Conservation (phyloP, 345 rosid species). For the Heritiera littoralis region DNA sequence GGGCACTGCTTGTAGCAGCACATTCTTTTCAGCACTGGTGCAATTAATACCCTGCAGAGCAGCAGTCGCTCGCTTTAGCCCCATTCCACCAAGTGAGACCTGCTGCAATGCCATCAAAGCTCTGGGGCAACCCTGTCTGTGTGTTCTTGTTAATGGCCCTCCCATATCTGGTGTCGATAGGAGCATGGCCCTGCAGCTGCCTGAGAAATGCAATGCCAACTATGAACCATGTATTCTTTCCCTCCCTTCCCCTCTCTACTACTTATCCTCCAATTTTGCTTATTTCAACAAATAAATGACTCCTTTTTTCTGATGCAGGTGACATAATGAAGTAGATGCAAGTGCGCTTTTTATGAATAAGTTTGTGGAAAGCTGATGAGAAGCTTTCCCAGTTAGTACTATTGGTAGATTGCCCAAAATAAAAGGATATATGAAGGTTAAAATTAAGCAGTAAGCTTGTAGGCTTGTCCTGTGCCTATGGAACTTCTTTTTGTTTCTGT, state of each 20-base stretch:
- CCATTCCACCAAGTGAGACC: conserved; percentile 63
- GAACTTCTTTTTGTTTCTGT: neutral
- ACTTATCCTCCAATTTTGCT: no score
- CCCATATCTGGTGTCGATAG: conserved; percentile 56
- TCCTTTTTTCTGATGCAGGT: no score
- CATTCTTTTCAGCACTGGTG: conserved; percentile 76
- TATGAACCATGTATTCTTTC: no score
- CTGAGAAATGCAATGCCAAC: conserved; percentile 75
- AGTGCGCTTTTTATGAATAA: conserved; percentile 17
- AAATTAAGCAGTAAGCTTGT: neutral
- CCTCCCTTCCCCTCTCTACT: no score
- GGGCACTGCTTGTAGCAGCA: conserved; percentile 59
- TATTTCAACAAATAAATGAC: no score
- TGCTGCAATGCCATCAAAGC: conserved; percentile 79
- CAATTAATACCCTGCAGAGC: conserved; percentile 88
- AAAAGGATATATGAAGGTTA: neutral
- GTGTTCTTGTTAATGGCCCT: conserved; percentile 76
- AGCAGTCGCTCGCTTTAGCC: conserved; percentile 80
- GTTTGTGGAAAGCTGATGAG: conserved; percentile 17
- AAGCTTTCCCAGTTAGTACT: conserved; percentile 6
- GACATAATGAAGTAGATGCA: conserved; percentile 30
- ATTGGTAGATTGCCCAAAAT: conserved; percentile 11
- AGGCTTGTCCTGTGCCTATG: no score
- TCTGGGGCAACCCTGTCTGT: conserved; percentile 83
- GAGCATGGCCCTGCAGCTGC: conserved; percentile 47